Evolutionary conservation across 2,329 filamentous ascomycete genomes (phyloP), one percentile per base, ranked within the genome.

Genomic region (Cercospora janseana): DNA sequence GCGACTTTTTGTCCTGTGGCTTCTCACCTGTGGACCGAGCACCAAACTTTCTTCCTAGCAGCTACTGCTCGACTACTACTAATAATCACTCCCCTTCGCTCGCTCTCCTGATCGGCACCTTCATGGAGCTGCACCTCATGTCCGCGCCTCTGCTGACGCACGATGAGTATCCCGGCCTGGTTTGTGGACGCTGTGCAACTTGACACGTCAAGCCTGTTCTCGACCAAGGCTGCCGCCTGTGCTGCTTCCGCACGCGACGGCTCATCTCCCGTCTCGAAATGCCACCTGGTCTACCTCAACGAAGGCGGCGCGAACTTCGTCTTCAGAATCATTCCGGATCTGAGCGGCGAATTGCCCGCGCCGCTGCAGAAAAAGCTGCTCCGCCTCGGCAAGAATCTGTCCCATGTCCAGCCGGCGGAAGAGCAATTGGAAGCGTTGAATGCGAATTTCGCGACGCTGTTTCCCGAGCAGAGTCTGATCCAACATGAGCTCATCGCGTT

Each of bases 271-370:
- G 20, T 46, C 12, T 29, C 29, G 16, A 48, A 31, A 46, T 57
- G 54, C 50, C 47, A 24, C 12, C 51, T 67, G 32, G 57, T 64
- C 13, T 69, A 69, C 42, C 56, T 67, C n/a, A 62, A 65, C 38
- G 67, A 69, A 60, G 67, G 67, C 43, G 67, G 66, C 32, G 68
- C 68, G 8, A 70, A 70, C 50, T 55, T 69, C 38, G 57, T 70
- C 26, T 68, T 65, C 54, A 51, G 54, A 1, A 60, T 69, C 4
- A 18, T 52, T 4, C 45, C 53, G 1, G 45, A 49, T 4, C 45
- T 46, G 6, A 42, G 51, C 5, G 41, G 50, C 4, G 18, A 43
- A 15, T 44, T 66, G 1, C 61, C 59, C 4, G 4, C 27, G 9
- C 38, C 40, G 7, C 40, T 66, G 3, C 46, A 51, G 29, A 48